These are phyloP conservation scores for Ceratocystiopsis brevicomis DNA, from an alignment of 2,329 filamentous ascomycete species.

Conservation along the genomic window DNA sequence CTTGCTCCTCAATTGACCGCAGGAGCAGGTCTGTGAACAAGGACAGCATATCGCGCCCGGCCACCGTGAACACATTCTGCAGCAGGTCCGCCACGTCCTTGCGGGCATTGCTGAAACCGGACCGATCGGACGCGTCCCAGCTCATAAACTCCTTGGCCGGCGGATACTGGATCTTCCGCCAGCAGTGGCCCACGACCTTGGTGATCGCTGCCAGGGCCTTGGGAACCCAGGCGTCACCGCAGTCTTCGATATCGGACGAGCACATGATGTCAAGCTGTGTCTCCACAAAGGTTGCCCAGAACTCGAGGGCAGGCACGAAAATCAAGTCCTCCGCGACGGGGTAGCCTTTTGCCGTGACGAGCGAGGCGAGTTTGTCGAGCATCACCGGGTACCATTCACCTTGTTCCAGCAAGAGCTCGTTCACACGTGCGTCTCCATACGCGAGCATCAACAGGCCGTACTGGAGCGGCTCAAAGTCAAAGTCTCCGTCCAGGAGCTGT, in stretches of 20 bases:
- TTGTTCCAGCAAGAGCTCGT: conserved; percentile 34
- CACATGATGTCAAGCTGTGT: conserved; percentile 40
- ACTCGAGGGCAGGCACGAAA: conserved; percentile 56
- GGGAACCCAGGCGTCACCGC: conserved; percentile 31
- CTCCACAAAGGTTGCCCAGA: conserved; percentile 64
- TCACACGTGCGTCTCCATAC: conserved; percentile 47
- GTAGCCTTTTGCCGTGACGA: conserved; percentile 46
- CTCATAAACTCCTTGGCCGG: conserved; percentile 32
- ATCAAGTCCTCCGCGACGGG: conserved; percentile 56
- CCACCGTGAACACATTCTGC: conserved; percentile 47
- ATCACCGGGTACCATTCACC: conserved; percentile 33
- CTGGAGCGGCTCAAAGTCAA: conserved; percentile 43
- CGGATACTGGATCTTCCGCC: conserved; percentile 52
- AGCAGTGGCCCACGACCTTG: conserved; percentile 45
- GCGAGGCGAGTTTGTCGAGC: conserved; percentile 39
- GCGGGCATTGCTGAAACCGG: conserved; percentile 51
- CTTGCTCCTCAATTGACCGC: conserved; percentile 26
- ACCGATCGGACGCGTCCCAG: conserved; percentile 53
- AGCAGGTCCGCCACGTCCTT: conserved; percentile 66
- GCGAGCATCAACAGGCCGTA: conserved; percentile 49
- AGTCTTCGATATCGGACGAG: conserved; percentile 22
- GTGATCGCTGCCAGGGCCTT: conserved; percentile 40
- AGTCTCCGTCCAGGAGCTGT: conserved; percentile 37
- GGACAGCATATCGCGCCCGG: conserved; percentile 34
- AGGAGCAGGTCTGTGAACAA: conserved; percentile 38